phyloP scores from a whole-genome alignment of 1,284 basidiomycete genomes.

The Polyporus tsugae region DNA sequence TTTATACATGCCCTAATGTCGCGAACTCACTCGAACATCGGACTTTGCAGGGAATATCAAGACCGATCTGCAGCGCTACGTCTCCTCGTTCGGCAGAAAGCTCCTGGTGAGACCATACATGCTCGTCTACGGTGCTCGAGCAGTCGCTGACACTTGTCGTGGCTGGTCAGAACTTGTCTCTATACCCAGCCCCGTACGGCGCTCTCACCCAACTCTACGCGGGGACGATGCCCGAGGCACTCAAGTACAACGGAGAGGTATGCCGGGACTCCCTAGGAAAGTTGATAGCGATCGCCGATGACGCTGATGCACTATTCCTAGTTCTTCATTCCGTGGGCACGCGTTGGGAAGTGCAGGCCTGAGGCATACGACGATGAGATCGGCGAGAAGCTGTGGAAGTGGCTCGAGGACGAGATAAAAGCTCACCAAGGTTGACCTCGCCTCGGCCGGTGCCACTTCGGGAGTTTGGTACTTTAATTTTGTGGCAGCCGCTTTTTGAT shows the following conservation, averaged over 20 bases:
- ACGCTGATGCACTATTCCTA: constrained; percentile 30
- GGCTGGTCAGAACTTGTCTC: constrained; percentile 4
- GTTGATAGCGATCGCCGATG: no score
- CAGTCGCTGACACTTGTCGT: neutral
- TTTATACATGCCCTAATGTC: neutral
- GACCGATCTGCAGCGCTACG: constrained; percentile 28
- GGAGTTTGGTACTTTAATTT: neutral
- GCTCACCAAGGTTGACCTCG: neutral
- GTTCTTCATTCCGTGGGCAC: constrained; percentile 59
- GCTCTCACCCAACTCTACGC: constrained; percentile 39
- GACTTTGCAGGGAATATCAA: constrained; percentile 26
- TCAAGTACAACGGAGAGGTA: constrained; percentile 37
- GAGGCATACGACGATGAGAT: constrained; percentile 46
- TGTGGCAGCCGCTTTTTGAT: neutral
- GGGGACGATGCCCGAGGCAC: constrained; percentile 35
- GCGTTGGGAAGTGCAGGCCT: constrained; percentile 42
- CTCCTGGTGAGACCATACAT: constrained; percentile 18
- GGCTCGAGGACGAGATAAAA: constrained; percentile 50
- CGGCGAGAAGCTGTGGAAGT: constrained; percentile 50
- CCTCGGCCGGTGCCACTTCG: neutral
- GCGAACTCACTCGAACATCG: neutral
- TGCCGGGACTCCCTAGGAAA: constrained; percentile 3
- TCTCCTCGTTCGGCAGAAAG: constrained; percentile 10
- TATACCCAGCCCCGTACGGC: constrained; percentile 33
- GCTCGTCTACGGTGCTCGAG: no score